Base-by-base conservation (phyloP, 1,139 yeast species). In the Blastobotrys ciferrii region DNA sequence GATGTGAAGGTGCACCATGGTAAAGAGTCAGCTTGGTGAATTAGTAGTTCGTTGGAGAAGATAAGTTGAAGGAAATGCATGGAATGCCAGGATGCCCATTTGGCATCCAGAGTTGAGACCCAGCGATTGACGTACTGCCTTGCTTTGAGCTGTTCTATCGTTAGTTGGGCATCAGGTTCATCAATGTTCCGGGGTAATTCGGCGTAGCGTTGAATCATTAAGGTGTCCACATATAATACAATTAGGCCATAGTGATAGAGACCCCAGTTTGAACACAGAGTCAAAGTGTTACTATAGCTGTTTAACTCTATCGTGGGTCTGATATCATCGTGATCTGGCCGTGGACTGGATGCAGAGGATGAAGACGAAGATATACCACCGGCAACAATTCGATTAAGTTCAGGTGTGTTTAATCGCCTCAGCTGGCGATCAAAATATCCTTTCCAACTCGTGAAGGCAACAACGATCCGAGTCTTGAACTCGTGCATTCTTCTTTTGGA, bases 381-480 rank as follows among this genome's bases (percentile, higher is more conserved):
- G 13, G 53, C 39, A 7, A 50, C 47, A 15, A 50, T 47, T 2
- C 49, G 39, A 32, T 50, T 47, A 39, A 50, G 36, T 32, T 50
- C 53, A 3, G 53, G 53, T 1, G 53, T 47, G 33, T 50, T 43
- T 19, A 42, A 33, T 40, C 42, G 36, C 13, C 46, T 32, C 32
- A 50, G 35, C 45, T 72, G 73, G n/a, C 59, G 55, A 50, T 72
- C 74, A 53, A 72, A 72, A 49, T 71, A 70, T 2, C 64, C 64
- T 42, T 66, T 60, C 77, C 77, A 73, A 32, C 66, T 65, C 43
- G 62, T 57, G 37, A 72, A 64, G 0, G 74, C 72, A 4, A 62
- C 63, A 41, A 67, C 69, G 37, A 72, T 58, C 40, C 68, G 66
- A 7, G 59, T 60, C 32, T 67, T 62, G 44, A 65, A 60, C 31